Evolutionary conservation across 2,329 filamentous ascomycete genomes (phyloP).

Genomic region (Arthrobotrys entomopaga): DNA sequence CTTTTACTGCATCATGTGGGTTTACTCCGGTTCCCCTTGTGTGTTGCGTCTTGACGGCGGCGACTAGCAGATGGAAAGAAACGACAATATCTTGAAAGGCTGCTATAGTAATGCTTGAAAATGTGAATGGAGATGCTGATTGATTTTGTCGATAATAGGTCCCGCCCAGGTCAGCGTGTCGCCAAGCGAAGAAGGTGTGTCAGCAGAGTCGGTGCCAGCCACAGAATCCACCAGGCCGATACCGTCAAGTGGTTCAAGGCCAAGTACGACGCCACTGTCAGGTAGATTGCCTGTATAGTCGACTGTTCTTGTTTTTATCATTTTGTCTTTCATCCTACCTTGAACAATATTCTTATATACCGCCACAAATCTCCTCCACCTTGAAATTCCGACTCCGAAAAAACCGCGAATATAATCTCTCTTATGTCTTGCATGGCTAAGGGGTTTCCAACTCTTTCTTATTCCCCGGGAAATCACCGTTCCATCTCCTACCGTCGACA

Average conservation of each 20-base stretch:
- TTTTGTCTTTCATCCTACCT: slow-evolving; percentile 19
- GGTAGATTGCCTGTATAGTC: slow-evolving; percentile 71
- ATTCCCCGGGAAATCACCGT: slow-evolving; percentile 1
- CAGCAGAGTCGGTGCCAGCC: slow-evolving; percentile 83
- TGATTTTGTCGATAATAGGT: slow-evolving; percentile 65
- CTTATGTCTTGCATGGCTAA: slow-evolving; percentile 1
- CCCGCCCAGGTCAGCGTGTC: slow-evolving; percentile 97
- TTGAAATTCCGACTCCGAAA: slow-evolving; percentile 8
- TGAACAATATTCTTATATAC: slow-evolving; percentile 21
- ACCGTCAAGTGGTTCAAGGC: slow-evolving; percentile 96
- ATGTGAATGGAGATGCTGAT: slow-evolving; percentile 59
- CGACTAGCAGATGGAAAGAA: too few species aligned
- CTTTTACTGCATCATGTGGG: slow-evolving; percentile 99
- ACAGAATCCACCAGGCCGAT: slow-evolving; percentile 94
- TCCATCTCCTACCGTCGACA: slow-evolving; percentile 16
- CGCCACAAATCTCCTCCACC: slow-evolving; percentile 11
- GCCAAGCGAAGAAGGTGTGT: slow-evolving; percentile 92
- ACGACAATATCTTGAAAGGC: too few species aligned
- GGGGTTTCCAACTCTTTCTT: slow-evolving; percentile 2
- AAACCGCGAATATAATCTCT: slow-evolving; percentile 41
- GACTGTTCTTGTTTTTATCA: slow-evolving; percentile 2
- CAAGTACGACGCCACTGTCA: slow-evolving; percentile 86
- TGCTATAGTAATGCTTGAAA: too few species aligned
- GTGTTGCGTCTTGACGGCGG: neutral
- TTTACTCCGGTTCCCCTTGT: slow-evolving; percentile 57